A percentile compares a stretch with the other conserved stretches of the same genome.
Conservation (phyloP, 2,329 filamentous ascomycete genomes). For the Beauveria pseudobassiana region DNA sequence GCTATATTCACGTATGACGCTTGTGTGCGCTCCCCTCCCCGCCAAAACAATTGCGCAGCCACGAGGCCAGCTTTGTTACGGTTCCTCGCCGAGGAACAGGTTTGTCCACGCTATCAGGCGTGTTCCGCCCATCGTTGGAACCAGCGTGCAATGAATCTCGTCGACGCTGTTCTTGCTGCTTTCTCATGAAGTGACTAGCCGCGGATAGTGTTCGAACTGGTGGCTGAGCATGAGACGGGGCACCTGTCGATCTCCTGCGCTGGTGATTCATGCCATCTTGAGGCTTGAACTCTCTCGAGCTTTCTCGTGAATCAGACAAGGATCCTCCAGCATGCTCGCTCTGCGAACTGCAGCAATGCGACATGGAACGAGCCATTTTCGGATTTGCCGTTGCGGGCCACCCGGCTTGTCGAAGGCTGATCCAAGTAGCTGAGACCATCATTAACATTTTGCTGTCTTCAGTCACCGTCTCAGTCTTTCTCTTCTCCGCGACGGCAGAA, state of each 20-base stretch:
- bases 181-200: slow-evolving; percentile 21
- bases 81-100: not conserved
- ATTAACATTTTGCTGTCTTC: slow-evolving; percentile 29
- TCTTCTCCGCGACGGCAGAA: slow-evolving; percentile 18
- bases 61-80: slow-evolving; percentile 13
- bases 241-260: slow-evolving; percentile 5
- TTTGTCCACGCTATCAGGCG: slow-evolving; percentile 8
- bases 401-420: slow-evolving; percentile 28
- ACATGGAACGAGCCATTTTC: slow-evolving; percentile 19
- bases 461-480: slow-evolving; percentile 23
- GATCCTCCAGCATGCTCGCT: slow-evolving; percentile 5
- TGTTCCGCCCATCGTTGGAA: not conserved
- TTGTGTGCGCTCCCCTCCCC: not conserved
- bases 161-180: slow-evolving; percentile 13
- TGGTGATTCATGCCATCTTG: not conserved
- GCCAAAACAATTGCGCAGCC: slow-evolving; percentile 12
- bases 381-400: slow-evolving; percentile 27
- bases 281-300: slow-evolving; percentile 2
- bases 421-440: slow-evolving; percentile 31
- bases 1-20: not conserved
- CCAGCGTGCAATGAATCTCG: not conserved
- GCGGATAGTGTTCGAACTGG: slow-evolving; percentile 19
- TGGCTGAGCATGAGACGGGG: not conserved
- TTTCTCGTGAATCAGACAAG: slow-evolving; percentile 5
- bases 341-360: slow-evolving; percentile 19